phyloP scores from a whole-genome alignment of 225 moss, liverwort and hornwort species.

The Climacium dendroides region DNA sequence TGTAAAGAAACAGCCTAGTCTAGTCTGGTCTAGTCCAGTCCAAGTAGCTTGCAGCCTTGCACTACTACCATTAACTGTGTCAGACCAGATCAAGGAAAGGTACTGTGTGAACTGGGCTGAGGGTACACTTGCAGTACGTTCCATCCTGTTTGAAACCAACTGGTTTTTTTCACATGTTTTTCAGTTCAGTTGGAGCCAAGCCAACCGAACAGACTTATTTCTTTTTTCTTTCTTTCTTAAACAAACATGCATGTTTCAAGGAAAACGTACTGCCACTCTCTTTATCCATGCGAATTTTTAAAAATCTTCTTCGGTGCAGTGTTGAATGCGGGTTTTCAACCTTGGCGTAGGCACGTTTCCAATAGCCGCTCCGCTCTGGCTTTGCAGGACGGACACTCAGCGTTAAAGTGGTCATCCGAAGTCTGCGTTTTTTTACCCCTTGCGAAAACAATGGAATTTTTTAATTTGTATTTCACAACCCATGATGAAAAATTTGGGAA shows the following conservation, averaged over 20 bases:
- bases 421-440: too few species aligned
- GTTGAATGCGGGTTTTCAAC: neutral
- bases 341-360: neutral
- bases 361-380: too few species aligned
- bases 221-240: too few species aligned
- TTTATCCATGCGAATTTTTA: neutral
- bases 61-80: neutral
- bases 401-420: too few species aligned
- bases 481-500: too few species aligned
- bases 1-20: neutral
- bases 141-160: neutral
- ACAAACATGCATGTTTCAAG: too few species aligned
- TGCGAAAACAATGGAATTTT: too few species aligned
- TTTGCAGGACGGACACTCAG: too few species aligned
- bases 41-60: neutral
- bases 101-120: neutral
- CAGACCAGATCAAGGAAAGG: neutral
- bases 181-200: too few species aligned
- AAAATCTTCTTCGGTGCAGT: neutral
- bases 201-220: too few species aligned
- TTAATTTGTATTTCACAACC: too few species aligned
- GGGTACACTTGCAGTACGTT: neutral
- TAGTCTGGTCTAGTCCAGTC: too few species aligned
- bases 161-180: neutral
- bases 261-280: neutral